Evolutionary conservation across 1,284 basidiomycete species (phyloP).

Genomic region (Melampsora larici-populina): DNA sequence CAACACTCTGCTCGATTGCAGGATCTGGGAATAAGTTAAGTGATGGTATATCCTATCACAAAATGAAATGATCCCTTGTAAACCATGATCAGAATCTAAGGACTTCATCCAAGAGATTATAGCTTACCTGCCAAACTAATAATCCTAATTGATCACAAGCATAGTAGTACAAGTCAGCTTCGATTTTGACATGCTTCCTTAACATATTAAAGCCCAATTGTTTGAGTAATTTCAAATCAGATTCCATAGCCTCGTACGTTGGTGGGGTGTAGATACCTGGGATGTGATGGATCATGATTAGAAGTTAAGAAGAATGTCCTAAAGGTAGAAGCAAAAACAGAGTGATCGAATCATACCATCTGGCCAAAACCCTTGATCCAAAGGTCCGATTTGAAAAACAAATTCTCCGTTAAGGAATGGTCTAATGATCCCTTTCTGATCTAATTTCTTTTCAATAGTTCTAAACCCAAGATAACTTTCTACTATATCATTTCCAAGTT

Average conservation of each 20-base stretch:
- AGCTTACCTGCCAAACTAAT: slow-evolving; percentile 41
- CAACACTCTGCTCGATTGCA: slow-evolving; percentile 7
- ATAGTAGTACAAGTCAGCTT: slow-evolving; percentile 42
- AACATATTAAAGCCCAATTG: slow-evolving; percentile 43
- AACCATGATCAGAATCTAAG: no score
- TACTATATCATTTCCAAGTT: slow-evolving; percentile 35
- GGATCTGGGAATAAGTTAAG: slow-evolving; percentile 18
- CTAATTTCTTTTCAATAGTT: slow-evolving; percentile 38
- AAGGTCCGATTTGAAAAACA: slow-evolving; percentile 40
- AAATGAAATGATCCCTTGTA: neutral
- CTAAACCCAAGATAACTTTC: slow-evolving; percentile 43
- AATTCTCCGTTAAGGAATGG: slow-evolving; percentile 44
- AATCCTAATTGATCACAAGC: slow-evolving; percentile 40
- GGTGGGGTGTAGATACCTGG: slow-evolving; percentile 41
- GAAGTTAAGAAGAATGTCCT: neutral
- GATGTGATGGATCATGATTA: neutral
- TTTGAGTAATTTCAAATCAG: slow-evolving; percentile 38
- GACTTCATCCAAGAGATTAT: no score
- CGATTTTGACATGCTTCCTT: slow-evolving; percentile 44
- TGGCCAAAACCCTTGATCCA: slow-evolving; percentile 45
- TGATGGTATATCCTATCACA: slow-evolving; percentile 31
- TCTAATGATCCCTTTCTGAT: slow-evolving; percentile 32
- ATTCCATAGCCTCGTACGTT: slow-evolving; percentile 40
- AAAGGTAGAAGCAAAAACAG: neutral
- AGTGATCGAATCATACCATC: slow-evolving; percentile 26